Conservation (phyloP, 164 flowering plant species). For the Vitis labrusca region DNA sequence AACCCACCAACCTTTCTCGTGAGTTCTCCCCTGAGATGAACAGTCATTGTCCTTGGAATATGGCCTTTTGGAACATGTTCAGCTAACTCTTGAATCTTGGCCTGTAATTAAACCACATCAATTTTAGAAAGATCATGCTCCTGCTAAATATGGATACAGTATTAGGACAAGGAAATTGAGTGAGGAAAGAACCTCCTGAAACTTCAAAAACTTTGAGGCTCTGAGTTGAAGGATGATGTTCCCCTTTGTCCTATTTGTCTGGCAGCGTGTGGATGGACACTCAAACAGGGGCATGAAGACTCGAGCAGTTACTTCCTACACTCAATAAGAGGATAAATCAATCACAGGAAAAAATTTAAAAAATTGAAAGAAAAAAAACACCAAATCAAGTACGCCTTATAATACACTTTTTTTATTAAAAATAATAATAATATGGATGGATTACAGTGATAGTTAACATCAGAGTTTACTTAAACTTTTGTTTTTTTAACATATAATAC, state of each 20-base stretch:
- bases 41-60: conserved; percentile 90
- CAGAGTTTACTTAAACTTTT: too few relatives aligned
- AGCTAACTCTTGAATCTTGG: conserved; percentile 94
- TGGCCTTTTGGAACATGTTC: conserved; percentile 99
- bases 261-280: conserved; percentile 84
- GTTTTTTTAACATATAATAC: too few relatives aligned
- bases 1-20: conserved; percentile 75
- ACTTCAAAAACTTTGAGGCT: conserved; percentile 95
- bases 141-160: neutral
- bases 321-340: neutral
- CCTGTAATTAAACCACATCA: conserved; percentile 47
- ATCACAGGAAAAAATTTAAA: neutral
- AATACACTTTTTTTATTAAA: neutral
- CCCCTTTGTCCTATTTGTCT: conserved; percentile 64
- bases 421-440: too few relatives aligned
- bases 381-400: neutral
- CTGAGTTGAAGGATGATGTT: conserved; percentile 92
- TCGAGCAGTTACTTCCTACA: conserved; percentile 93
- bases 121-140: neutral
- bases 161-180: conserved; percentile 1
- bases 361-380: neutral
- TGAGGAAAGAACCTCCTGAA: conserved; percentile 76
- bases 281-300: conserved; percentile 95
- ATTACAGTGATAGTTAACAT: too few relatives aligned
- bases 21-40: conserved; percentile 95